Percentiles rank a stretch among this genome's conserved stretches.
Evolutionary conservation across 371 early-diverging fungal species (phyloP).

Genomic region (Mucor piriformis): DNA sequence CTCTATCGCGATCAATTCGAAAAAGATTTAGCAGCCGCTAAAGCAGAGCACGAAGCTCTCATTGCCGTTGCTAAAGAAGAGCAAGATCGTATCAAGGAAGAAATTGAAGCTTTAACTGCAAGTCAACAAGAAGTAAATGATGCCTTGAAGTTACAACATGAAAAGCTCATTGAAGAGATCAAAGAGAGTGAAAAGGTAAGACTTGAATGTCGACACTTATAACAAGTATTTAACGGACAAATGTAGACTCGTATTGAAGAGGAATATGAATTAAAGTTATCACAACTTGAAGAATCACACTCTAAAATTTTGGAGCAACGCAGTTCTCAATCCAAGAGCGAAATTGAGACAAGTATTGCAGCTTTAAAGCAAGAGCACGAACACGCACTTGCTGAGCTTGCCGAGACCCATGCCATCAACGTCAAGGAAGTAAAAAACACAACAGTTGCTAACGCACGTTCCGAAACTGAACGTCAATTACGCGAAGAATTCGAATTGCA

Average conservation of each 20-base stretch:
- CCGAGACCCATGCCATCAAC: conserved; percentile 17
- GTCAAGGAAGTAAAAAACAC: conserved; percentile 29
- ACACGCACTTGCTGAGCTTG: conserved; percentile 16
- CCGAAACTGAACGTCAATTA: conserved; percentile 35
- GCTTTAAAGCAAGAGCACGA: conserved; percentile 14
- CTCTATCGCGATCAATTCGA: conserved; percentile 22
- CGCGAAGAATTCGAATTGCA: conserved; percentile 41
- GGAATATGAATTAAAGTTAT: conserved; percentile 19
- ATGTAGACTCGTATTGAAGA: conserved; percentile 21
- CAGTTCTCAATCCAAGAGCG: conserved; percentile 5
- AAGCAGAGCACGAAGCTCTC: conserved; percentile 11
- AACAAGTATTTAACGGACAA: not conserved
- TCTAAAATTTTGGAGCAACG: conserved; percentile 10
- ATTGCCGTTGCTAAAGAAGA: conserved; percentile 14
- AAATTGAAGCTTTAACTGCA: conserved; percentile 9
- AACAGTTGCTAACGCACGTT: conserved; percentile 19
- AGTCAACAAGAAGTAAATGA: conserved; percentile 10
- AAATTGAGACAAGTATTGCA: conserved; percentile 22
- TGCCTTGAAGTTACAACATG: conserved; percentile 8
- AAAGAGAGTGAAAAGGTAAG: conserved; percentile 21
- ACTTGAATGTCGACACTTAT: not conserved
- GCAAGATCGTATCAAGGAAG: conserved; percentile 21
- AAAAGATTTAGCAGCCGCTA: conserved; percentile 12
- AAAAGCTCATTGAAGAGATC: conserved; percentile 11
- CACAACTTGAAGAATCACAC: conserved; percentile 15